Base-by-base conservation (phyloP, 1,284 basidiomycete genomes). In the Fistulina hepatica region DNA sequence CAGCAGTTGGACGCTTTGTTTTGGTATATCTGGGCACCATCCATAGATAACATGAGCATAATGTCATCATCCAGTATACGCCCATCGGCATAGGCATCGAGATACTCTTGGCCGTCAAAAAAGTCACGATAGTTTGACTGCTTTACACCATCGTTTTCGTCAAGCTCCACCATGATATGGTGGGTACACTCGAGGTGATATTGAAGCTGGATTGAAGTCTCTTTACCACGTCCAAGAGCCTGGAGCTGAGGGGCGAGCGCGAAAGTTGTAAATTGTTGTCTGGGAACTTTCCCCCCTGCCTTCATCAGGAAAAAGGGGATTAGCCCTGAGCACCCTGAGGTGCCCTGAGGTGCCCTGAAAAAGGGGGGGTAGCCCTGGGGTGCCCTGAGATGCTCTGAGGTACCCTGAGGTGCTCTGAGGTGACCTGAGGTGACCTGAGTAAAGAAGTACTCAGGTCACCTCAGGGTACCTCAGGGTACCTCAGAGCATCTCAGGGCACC, bases 211-310 rank as follows among this genome's bases (percentile, higher is more conserved):
- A 40, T 13, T 3, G 52, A 43, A n/a, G 41, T 40, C 9, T 50
- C 37, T 4, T 20, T 25, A 6, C 38, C 31, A 4, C 50, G 28
- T 24, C 41, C 44, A 1, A 52, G n/a, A 2, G 51, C 54, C 28
- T 52, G 51, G 2, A 54, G 23, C 39, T 52, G 48, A 2, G 49
- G 51, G 6, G 42, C 47, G 16, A 52, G 12, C 0, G 41, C 45
- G 8, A 57, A 41, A 2, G 50, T 52, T 3, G 32, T 21, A 27
- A 52, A 54, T 9, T 41, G 31, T 13, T 28, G 35, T 2, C 37
- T 42, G 0, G 49, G 39, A 24, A 21, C 36, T 4, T 11, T 34
- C 10, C n/a, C n/a, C n/a, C n/a, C n/a, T n/a, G n/a, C n/a, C n/a
- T n/a, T n/a, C n/a, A n/a, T n/a, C n/a, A n/a, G n/a, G n/a, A n/a